These are phyloP conservation scores for Secale cereale DNA, from an alignment of 176 grass and related monocot genomes.

Conservation along the genomic window DNA sequence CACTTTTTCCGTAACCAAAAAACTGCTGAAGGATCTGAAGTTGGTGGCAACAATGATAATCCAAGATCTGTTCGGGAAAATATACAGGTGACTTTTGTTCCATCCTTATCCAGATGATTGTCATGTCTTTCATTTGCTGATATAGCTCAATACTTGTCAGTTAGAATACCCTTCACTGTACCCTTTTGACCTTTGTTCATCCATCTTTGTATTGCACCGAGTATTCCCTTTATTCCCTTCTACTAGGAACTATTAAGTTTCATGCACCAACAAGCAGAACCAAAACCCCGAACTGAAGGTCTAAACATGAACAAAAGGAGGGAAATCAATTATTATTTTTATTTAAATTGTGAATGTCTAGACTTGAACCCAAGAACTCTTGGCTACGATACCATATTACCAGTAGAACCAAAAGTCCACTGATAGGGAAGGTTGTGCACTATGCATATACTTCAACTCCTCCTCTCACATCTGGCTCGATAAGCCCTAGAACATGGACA, in stretches of 20 bases:
- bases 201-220: background rate
- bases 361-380: background rate
- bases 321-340: background rate
- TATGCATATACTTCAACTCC: background rate
- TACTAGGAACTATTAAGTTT: background rate
- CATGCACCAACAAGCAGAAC: background rate
- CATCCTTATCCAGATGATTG: background rate
- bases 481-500: background rate
- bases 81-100: slow-evolving; percentile 60
- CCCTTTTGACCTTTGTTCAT: background rate
- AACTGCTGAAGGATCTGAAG: slow-evolving; percentile 49
- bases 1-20: slow-evolving; percentile 79
- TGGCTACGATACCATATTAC: background rate
- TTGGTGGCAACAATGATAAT: slow-evolving; percentile 37
- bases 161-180: background rate
- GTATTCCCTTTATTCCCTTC: background rate
- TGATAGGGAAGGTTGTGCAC: background rate
- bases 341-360: background rate
- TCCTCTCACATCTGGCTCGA: background rate
- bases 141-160: background rate
- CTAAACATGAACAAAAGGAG: background rate
- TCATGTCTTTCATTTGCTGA: slow-evolving; percentile 22
- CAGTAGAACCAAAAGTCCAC: background rate
- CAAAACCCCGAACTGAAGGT: background rate
- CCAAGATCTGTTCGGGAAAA: slow-evolving; percentile 66